A percentile compares a stretch with the other conserved stretches of the same genome.
These are phyloP conservation scores for Clausena lansium DNA, from an alignment of 345 rosid species.

Conservation along the genomic window DNA sequence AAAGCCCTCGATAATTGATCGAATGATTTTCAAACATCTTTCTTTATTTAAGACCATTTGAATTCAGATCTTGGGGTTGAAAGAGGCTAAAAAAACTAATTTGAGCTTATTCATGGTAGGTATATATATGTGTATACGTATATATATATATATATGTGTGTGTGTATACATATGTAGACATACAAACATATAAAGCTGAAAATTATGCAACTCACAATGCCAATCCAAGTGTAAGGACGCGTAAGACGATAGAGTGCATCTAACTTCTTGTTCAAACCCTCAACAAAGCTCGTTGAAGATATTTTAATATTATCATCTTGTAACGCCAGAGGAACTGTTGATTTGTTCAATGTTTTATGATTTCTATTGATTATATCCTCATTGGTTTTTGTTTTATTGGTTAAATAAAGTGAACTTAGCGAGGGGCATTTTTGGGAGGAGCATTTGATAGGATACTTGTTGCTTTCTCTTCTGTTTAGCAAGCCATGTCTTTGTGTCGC, in stretches of 20 bases:
- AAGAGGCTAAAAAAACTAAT: neutral
- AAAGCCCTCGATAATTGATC: too few species aligned
- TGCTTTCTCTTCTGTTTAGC: too few species aligned
- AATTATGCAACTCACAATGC: slow-evolving; percentile 25
- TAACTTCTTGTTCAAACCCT: neutral
- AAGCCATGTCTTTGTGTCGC: too few species aligned
- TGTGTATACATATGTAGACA: too few species aligned
- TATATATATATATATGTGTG: too few species aligned
- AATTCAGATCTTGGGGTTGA: too few species aligned
- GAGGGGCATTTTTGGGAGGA: neutral
- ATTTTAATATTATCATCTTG: neutral
- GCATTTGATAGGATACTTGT: neutral
- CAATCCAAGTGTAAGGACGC: slow-evolving; percentile 31
- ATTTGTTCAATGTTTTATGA: neutral
- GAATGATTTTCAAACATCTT: too few species aligned
- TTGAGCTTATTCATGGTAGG: too few species aligned
- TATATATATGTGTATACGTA: too few species aligned
- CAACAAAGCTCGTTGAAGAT: neutral
- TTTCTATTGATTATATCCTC: too few species aligned
- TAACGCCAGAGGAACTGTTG: neutral
- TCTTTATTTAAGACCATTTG: too few species aligned
- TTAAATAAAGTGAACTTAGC: neutral
- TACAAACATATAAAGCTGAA: too few species aligned
- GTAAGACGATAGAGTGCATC: slow-evolving; percentile 19
- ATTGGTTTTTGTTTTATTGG: neutral